These are phyloP conservation scores for Beauveria medogensis DNA, from an alignment of 2,329 filamentous ascomycete species.

Conservation along the genomic window DNA sequence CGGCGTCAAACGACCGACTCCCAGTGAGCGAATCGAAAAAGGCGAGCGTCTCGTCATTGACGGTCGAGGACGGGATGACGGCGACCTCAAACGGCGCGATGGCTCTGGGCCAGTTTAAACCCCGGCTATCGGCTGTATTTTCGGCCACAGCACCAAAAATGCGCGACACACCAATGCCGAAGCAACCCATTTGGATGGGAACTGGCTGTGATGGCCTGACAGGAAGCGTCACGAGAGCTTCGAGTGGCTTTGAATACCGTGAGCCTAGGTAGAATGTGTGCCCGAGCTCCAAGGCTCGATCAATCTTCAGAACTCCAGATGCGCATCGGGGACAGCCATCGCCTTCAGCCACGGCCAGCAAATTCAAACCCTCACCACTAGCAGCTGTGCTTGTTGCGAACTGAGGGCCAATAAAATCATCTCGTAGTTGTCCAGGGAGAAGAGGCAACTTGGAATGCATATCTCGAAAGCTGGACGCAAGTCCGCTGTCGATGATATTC, in stretches of 20 bases:
- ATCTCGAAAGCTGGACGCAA: constrained; percentile 19
- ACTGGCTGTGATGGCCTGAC: constrained; percentile 26
- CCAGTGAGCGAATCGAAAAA: constrained; percentile 56
- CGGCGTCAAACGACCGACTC: constrained; percentile 44
- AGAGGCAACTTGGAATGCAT: constrained; percentile 20
- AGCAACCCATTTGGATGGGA: constrained; percentile 86
- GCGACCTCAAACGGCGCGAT: constrained; percentile 80
- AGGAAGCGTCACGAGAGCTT: constrained; percentile 47
- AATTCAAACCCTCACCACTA: constrained; percentile 40
- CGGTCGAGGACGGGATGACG: constrained; percentile 47
- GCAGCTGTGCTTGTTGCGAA: constrained; percentile 12
- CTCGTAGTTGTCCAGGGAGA: constrained; percentile 14
- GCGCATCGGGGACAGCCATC: constrained; percentile 67
- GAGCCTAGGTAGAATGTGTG: constrained; percentile 94
- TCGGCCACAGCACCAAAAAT: constrained; percentile 83
- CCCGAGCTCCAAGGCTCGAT: constrained; percentile 78
- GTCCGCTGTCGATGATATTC: constrained; percentile 28
- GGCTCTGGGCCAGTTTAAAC: constrained; percentile 77
- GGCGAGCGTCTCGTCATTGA: constrained; percentile 39
- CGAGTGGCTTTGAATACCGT: constrained; percentile 71
- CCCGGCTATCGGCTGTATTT: constrained; percentile 59
- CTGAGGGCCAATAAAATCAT: constrained; percentile 1
- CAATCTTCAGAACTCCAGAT: constrained; percentile 52
- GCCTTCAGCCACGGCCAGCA: constrained; percentile 57
- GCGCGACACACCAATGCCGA: constrained; percentile 88